Evolutionary conservation across 352 stramenopile genomes (phyloP).

Genomic region (Globisporangium yorkense): DNA sequence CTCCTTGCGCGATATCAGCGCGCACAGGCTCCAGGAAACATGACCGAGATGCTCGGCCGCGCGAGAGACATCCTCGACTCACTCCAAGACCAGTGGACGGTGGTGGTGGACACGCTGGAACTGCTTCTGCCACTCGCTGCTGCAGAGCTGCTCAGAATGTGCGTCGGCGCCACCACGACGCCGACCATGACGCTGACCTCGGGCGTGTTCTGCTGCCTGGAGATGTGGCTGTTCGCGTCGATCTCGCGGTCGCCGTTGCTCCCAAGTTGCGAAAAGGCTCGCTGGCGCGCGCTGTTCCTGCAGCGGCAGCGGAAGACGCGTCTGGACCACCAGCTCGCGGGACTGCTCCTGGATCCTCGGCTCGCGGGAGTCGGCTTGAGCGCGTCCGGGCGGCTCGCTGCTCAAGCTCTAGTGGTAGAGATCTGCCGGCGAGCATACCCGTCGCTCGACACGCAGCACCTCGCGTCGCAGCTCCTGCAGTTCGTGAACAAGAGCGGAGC

Average conservation of each 20-base stretch:
- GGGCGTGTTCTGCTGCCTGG: slow-evolving; percentile 8
- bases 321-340: slow-evolving; percentile 11
- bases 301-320: neutral
- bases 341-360: slow-evolving; percentile 14
- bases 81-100: slow-evolving; percentile 2
- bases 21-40: neutral
- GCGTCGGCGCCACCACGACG: neutral
- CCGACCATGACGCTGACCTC: slow-evolving; percentile 3
- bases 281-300: slow-evolving; percentile 5
- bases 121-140: slow-evolving; percentile 5
- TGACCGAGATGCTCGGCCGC: neutral
- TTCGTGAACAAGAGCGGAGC: slow-evolving; percentile 4
- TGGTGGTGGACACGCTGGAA: neutral
- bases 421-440: neutral
- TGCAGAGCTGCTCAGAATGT: slow-evolving; percentile 3
- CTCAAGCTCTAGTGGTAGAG: slow-evolving; percentile 3
- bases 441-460: neutral
- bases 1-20: slow-evolving; percentile 1
- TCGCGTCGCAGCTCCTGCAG: slow-evolving; percentile 6
- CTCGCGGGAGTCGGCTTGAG: slow-evolving; percentile 9
- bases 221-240: slow-evolving; percentile 10
- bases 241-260: slow-evolving; percentile 4
- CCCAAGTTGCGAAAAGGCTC: neutral
- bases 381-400: neutral
- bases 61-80: neutral